Conservation (phyloP, 73 alveolate species). For the Stentor coeruleus region DNA sequence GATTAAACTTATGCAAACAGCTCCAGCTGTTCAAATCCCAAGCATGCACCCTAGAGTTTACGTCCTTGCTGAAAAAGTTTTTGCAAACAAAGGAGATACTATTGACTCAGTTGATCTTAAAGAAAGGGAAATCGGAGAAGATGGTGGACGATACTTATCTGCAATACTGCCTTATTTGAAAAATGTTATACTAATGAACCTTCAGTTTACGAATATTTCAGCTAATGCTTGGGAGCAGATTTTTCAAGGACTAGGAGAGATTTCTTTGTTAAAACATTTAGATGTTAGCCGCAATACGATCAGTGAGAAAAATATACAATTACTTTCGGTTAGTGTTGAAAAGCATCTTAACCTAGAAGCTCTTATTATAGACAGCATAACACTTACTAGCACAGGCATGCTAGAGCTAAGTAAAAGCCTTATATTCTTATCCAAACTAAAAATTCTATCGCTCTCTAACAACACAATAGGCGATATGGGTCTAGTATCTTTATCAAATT, state of each 20-base stretch:
- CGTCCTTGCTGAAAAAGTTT: neutral
- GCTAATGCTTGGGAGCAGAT: neutral
- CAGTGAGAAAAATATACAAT: neutral
- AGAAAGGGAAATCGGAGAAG: neutral
- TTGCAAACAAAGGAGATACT: neutral
- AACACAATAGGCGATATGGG: neutral
- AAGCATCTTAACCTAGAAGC: neutral
- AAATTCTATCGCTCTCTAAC: neutral
- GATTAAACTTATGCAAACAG: too few relatives aligned
- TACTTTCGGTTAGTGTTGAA: neutral
- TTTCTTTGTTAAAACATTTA: neutral
- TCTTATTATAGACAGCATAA: neutral
- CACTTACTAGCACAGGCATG: neutral
- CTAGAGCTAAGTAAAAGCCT: neutral
- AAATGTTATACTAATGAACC: neutral
- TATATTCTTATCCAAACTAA: neutral
- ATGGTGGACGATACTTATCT: neutral
- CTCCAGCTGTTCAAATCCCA: slow-evolving; percentile 1
- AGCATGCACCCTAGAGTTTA: neutral
- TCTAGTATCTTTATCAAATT: neutral
- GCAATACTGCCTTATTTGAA: neutral
- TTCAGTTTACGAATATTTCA: neutral
- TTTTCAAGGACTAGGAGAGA: neutral
- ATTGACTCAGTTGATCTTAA: neutral
- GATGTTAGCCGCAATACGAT: neutral